Percentiles rank a stretch among this genome's conserved stretches.
Evolutionary conservation across 768 basidiomycete species (phyloP).

Genomic region (Neoboletus brunneissimus): DNA sequence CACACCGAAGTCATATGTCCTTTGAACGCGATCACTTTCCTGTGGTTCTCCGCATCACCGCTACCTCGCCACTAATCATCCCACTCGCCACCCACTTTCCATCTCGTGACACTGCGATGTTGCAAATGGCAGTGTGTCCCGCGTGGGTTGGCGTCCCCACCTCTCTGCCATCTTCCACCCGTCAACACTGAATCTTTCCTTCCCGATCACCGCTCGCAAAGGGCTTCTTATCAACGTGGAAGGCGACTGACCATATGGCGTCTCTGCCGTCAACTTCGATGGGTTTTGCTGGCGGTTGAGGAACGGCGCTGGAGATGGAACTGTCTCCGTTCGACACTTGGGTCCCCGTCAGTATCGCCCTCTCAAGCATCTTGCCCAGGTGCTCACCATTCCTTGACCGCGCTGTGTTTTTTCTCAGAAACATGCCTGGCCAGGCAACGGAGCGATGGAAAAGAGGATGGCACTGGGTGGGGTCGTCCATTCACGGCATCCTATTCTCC

Average conservation of each 20-base stretch:
- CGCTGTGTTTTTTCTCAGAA: background rate
- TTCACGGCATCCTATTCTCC: background rate
- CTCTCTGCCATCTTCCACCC: background rate
- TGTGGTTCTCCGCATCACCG: background rate
- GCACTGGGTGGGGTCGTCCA: too few relatives aligned
- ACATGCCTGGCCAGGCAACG: background rate
- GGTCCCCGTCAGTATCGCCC: background rate
- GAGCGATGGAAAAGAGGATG: background rate
- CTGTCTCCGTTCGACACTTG: background rate
- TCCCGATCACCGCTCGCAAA: background rate
- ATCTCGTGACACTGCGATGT: background rate
- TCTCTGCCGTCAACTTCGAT: background rate
- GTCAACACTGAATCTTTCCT: background rate
- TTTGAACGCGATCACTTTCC: background rate
- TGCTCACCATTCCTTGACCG: background rate
- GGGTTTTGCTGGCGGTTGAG: background rate
- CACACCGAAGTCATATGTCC: background rate
- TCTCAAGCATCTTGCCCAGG: too few relatives aligned
- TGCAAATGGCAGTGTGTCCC: background rate
- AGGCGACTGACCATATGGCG: background rate
- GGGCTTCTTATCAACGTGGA: background rate
- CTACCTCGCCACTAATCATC: background rate
- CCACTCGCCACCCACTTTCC: background rate
- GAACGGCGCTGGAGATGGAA: background rate
- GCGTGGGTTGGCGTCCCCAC: background rate